Evolutionary conservation across 2,329 filamentous ascomycete genomes (phyloP), one percentile per base, ranked within the genome.

Genomic region (Diaporthe sp.): DNA sequence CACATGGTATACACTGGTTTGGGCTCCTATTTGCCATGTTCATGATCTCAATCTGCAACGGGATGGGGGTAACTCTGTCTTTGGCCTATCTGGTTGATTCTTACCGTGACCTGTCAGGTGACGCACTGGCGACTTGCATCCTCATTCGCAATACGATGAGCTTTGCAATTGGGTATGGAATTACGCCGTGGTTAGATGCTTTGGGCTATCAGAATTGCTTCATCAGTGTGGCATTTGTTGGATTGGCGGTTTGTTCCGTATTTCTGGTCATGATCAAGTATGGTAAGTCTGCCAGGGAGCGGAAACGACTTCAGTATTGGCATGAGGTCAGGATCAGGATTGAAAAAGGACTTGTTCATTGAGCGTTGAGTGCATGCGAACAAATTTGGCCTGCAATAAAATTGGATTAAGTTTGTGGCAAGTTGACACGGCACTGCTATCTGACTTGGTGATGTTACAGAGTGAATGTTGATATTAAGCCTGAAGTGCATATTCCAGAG

Each of bases 41-140:
- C 33, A 80, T 87, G 35, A 84, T 88, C 33, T 85, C 83, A 1
- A 76, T 82, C 67, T 84, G 84, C 19, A 87, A 85, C 68, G 82
- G 83, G 2, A 80, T 88, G 52, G 86, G 86, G 2, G 77, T 86
- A 15, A 84, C 85, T 40, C 76, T 88, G 10, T 83, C 81, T 33
- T 81, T 88, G 30, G 82, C 82, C 28, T 89, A 89, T 75, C 83
- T 83, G 75, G 86, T 89, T 52, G 87, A 89, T 76, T 84, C 81
- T 25, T 89, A 88, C 76, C 83, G 85, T 45, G 86, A 85, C 12
- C 77, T 89, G 6, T 83, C 83, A 55, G 87, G 86, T 0, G 87
- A 89, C 77, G 85, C 86, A 1, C 85, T 88, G 73, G 84, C 87
- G 12, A 86, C 86, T 4, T 86, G 88, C 15, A 89, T 89, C 47